These are phyloP conservation scores for Phaeophleospora eucalypticola DNA, from an alignment of 2,329 filamentous ascomycete genomes.

Conservation along the genomic window DNA sequence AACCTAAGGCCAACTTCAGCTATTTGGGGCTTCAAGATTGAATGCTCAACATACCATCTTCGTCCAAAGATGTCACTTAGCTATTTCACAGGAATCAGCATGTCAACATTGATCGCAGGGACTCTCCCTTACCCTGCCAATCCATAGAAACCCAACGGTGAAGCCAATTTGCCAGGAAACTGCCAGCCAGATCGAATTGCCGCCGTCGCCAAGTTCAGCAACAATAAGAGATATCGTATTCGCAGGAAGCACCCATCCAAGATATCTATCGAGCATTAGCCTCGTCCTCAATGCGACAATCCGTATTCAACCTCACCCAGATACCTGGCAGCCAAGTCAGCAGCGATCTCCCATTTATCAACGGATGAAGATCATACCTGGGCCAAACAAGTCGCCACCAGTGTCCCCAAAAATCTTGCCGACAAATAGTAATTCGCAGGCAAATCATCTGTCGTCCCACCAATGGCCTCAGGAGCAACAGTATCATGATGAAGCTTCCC, in stretches of 20 bases:
- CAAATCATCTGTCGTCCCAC: conserved; percentile 2
- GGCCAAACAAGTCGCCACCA: conserved; percentile 15
- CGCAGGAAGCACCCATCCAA: conserved; percentile 15
- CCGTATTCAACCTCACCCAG: too few relatives aligned
- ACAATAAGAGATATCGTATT: conserved; percentile 17
- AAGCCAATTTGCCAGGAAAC: conserved; percentile 11
- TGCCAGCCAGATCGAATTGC: conserved; percentile 12
- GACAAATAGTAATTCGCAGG: conserved; percentile 10
- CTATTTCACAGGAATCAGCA: background rate
- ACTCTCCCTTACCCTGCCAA: conserved; percentile 11
- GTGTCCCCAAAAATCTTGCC: conserved; percentile 10
- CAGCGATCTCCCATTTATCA: too few relatives aligned
- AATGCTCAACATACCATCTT: conserved; percentile 1
- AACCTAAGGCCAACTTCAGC: conserved; percentile 2
- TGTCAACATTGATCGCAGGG: too few relatives aligned
- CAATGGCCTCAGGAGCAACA: conserved; percentile 11
- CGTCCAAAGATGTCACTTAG: conserved; percentile 9
- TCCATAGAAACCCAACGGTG: conserved; percentile 13
- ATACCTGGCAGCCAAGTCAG: too few relatives aligned
- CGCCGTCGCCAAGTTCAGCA: conserved; percentile 5
- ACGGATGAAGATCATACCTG: conserved; percentile 6
- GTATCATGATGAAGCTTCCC: conserved; percentile 8
- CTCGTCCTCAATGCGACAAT: too few relatives aligned
- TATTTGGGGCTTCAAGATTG: background rate
- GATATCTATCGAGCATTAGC: too few relatives aligned